Percentiles rank a stretch among this genome's conserved stretches.
Evolutionary conservation across 164 flowering plant species (phyloP).

Genomic region (Buxus sempervirens): DNA sequence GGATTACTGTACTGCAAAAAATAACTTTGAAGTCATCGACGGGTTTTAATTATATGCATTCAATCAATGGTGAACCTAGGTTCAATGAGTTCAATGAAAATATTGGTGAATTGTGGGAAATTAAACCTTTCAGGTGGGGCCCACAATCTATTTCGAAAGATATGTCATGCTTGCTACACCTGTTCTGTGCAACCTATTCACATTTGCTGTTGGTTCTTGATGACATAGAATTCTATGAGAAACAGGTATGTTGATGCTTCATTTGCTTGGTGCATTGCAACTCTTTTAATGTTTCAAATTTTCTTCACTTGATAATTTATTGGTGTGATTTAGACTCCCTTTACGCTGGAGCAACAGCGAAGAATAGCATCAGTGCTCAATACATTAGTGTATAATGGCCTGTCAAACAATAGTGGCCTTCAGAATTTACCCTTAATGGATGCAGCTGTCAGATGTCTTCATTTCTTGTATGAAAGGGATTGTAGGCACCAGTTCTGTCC

Average conservation of each 20-base stretch:
- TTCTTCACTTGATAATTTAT: slow-evolving; percentile 10
- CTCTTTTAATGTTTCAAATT: not conserved
- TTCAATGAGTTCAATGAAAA: slow-evolving; percentile 25
- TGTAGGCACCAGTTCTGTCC: slow-evolving; percentile 93
- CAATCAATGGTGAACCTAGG: slow-evolving; percentile 13
- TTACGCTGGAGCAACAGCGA: slow-evolving; percentile 77
- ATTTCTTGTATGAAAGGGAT: slow-evolving; percentile 92
- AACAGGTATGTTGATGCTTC: slow-evolving; percentile 54
- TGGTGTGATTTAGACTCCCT: slow-evolving; percentile 64
- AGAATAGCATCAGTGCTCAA: slow-evolving; percentile 76
- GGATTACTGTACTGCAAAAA: slow-evolving; percentile 67
- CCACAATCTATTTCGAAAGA: slow-evolving; percentile 66
- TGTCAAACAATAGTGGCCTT: slow-evolving; percentile 39
- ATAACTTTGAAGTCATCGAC: slow-evolving; percentile 62
- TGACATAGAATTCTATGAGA: slow-evolving; percentile 94
- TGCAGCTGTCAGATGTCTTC: slow-evolving; percentile 82
- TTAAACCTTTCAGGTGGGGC: slow-evolving; percentile 66
- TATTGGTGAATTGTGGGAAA: slow-evolving; percentile 57
- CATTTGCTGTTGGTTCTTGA: slow-evolving; percentile 89
- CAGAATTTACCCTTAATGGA: slow-evolving; percentile 62
- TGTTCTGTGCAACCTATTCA: slow-evolving; percentile 84
- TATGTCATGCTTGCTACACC: slow-evolving; percentile 61
- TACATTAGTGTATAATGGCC: slow-evolving; percentile 83
- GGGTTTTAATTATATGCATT: slow-evolving; percentile 28
- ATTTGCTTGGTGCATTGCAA: not conserved